Evolutionary conservation across 2,329 filamentous ascomycete species (phyloP).

Genomic region (Hymenoscyphus fructigenus): DNA sequence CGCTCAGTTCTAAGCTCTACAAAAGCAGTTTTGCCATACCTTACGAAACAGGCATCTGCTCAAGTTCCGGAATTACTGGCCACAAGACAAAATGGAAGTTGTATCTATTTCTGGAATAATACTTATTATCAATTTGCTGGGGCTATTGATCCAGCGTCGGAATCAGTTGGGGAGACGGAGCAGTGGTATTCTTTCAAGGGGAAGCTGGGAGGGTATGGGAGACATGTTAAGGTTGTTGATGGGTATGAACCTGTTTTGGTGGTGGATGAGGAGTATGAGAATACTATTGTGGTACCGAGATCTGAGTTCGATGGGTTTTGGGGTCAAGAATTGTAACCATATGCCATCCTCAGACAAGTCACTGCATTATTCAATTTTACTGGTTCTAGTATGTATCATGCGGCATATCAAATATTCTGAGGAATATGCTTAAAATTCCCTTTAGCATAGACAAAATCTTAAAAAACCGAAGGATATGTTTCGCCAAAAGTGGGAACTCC

Average conservation of each 20-base stretch:
- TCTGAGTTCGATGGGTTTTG: conserved; percentile 8
- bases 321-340: not conserved
- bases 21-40: conserved; percentile 23
- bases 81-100: conserved; percentile 25
- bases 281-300: conserved; percentile 20
- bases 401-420: too few relatives aligned
- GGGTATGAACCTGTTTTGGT: conserved; percentile 28
- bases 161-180: conserved; percentile 21
- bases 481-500: too few relatives aligned
- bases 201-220: conserved; percentile 19
- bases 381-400: too few relatives aligned
- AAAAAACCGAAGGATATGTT: too few relatives aligned
- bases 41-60: conserved; percentile 19
- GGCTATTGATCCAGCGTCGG: conserved; percentile 24
- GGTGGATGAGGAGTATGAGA: conserved; percentile 21
- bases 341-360: not conserved
- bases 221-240: conserved; percentile 28
- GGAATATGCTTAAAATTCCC: too few relatives aligned
- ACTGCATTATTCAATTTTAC: too few relatives aligned
- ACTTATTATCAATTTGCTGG: conserved; percentile 28
- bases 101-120: conserved; percentile 29
- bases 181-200: conserved; percentile 27
- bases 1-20: conserved; percentile 15
- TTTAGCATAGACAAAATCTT: too few relatives aligned
- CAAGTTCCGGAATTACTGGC: conserved; percentile 10